Base-by-base conservation (phyloP, 176 grass and related monocot genomes). In the Secale cereale region DNA sequence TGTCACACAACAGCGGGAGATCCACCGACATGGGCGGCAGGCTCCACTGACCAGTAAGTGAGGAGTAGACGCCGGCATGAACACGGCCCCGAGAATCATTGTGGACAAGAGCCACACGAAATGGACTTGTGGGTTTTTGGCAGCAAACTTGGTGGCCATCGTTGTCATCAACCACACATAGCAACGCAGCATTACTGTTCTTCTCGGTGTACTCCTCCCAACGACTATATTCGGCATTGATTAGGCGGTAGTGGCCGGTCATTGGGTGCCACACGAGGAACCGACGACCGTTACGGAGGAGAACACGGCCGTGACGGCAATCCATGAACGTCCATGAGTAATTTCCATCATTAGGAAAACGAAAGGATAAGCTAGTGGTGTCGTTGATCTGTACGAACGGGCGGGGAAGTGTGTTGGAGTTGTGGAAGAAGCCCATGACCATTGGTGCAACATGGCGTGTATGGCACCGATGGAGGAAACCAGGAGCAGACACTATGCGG, bases 381-480 rank as follows among this genome's bases (percentile, higher is more conserved):
- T 46, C 14, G 19, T 2, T 19, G 20, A 3, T 22, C 11, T n/a
- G 17, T 30, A 77, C 20, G 20, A 77, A 77, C 7, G 30, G 50
- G 75, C 20, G 50, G 22, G 50, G 30, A 17, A 46, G 12, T 14
- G 12, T 14, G 1, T 14, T 6, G 20, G 75, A 33, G 75, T 77
- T 77, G 75, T 77, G 52, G 75, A 77, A 77, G 75, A 77, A 77
- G 6, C 75, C 52, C 54, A 35, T 23, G 20, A 52, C 35, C 10
- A 37, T 10, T 30, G 75, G 75, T 15, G 12, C 5, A 0, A 1
- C 36, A 26, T 15, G 36, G 11, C 52, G 20, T 9, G 3, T 12
- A 3, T 20, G 20, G 6, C 19, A 14, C 6, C 19, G 75, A 6
- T 7, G 4, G 11, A 77, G 75, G 30, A 77, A 77, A 23, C 10